phyloP scores from a whole-genome alignment of 495 filamentous ascomycete species.

The Neurospora sp. region DNA sequence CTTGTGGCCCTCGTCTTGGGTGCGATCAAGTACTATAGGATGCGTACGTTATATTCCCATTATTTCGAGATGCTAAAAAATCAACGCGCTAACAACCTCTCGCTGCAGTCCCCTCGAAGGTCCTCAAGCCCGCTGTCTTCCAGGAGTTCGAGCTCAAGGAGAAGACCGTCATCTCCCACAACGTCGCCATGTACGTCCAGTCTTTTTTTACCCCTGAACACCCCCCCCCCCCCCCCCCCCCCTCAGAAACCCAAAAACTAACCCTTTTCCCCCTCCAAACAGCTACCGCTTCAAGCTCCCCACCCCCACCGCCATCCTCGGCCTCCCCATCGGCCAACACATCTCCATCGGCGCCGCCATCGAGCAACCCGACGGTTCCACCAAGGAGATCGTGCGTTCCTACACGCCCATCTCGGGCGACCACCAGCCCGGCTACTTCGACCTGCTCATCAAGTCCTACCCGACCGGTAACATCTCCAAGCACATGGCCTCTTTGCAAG shows the following conservation, averaged over 20 bases:
- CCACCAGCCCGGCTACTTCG: slow-evolving; percentile 86
- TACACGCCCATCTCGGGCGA: slow-evolving; percentile 96
- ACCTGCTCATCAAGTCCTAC: slow-evolving; percentile 95
- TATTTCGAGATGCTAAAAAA: slow-evolving; percentile 6
- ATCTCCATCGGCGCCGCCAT: slow-evolving; percentile 86
- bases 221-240: too few species aligned
- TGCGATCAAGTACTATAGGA: slow-evolving; percentile 52
- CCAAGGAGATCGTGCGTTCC: slow-evolving; percentile 85
- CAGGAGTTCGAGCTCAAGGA: slow-evolving; percentile 84
- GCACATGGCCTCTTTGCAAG: slow-evolving; percentile 69
- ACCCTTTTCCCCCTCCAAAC: slow-evolving; percentile 1
- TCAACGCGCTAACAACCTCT: slow-evolving; percentile 14
- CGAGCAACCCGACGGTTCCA: slow-evolving; percentile 48
- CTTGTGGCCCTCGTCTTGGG: slow-evolving; percentile 49
- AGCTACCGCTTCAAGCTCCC: slow-evolving; percentile 89
- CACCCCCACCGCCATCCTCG: slow-evolving; percentile 66
- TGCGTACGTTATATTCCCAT: slow-evolving; percentile 31
- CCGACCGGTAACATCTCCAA: slow-evolving; percentile 92
- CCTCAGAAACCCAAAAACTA: too few species aligned
- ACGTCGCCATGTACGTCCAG: slow-evolving; percentile 72
- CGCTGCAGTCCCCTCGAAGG: slow-evolving; percentile 55
- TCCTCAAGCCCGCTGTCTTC: slow-evolving; percentile 78
- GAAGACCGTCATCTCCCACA: slow-evolving; percentile 89
- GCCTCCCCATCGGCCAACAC: slow-evolving; percentile 95
- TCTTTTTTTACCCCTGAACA: not conserved